These are phyloP conservation scores for Davidsoniella australis DNA, from an alignment of 2,329 filamentous ascomycete species.

Conservation along the genomic window DNA sequence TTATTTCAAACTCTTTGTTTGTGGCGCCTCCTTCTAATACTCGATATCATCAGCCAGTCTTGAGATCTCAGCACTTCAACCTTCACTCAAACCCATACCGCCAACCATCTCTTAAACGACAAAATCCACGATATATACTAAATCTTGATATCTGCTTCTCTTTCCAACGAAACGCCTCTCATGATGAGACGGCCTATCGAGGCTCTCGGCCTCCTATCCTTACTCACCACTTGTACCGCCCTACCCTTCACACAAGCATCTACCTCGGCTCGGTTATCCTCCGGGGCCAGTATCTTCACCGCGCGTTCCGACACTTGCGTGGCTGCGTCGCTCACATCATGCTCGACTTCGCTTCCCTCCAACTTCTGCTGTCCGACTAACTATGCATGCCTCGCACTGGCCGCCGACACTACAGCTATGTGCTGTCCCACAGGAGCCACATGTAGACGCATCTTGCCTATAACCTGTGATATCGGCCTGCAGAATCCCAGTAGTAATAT, in stretches of 20 bases:
- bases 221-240: constrained; percentile 17
- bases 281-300: constrained; percentile 21
- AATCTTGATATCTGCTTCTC: too few relatives aligned
- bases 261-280: constrained; percentile 17
- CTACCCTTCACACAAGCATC: constrained; percentile 23
- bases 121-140: too few relatives aligned
- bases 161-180: too few relatives aligned
- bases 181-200: too few relatives aligned
- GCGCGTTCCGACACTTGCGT: constrained; percentile 22
- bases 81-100: too few relatives aligned
- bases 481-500: constrained; percentile 43
- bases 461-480: constrained; percentile 43
- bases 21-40: too few relatives aligned
- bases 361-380: constrained; percentile 48
- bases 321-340: constrained; percentile 28
- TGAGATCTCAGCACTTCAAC: too few relatives aligned
- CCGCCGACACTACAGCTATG: constrained; percentile 46
- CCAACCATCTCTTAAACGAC: too few relatives aligned
- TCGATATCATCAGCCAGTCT: too few relatives aligned
- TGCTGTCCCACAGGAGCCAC: constrained; percentile 46
- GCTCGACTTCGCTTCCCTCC: constrained; percentile 37
- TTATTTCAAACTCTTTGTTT: too few relatives aligned
- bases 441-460: constrained; percentile 45
- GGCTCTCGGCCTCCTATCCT: too few relatives aligned
- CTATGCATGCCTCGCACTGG: constrained; percentile 41